Evolutionary conservation across 306 rosid species (phyloP), one percentile per base, ranked within the genome.

Genomic region (Vigna unguiculata): DNA sequence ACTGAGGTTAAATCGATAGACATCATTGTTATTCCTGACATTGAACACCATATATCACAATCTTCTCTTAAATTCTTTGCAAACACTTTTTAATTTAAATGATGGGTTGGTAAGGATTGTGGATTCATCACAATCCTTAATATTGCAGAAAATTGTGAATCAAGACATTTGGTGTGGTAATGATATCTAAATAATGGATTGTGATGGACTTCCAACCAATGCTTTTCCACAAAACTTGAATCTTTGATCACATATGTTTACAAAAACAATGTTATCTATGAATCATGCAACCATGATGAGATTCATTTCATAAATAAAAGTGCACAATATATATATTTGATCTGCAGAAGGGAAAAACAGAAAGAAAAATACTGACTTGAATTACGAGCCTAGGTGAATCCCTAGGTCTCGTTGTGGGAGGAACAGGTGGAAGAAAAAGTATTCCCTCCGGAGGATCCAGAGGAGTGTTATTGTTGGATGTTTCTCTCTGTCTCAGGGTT

Each of bases 361-460:
- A 66, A 69, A 21, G 34, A 9, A 62, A 38, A 43, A 32, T 28
- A 72, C 53, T 4, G 30, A 80, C 80, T 1, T 52, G 59, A 43
- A 61, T 6, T 19, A 38, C 4, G 25, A 73, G 79, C 46, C 83
- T 67, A 11, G 40, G 34, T 12, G 78, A 58, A 71, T 28, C 78
- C 83, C 66, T 3, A 3, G 43, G 46, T 28, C 32, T 28, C 32
- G 32, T 28, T 28, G 32, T 28, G 32, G 32, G 32, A 28, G 32
- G 5, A 28, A 28, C 30, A 28, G 32, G 32, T 28, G 40, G 41
- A 59, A 59, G 22, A 71, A 21, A n/a, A 20, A 57, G 38, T 21
- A 61, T 38, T n/a, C 11, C 43, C 45, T 49, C 64, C 61, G 54
- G 83, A 71, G 32, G 25, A 30, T 60, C 43, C 12, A 76, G 82